phyloP scores from a whole-genome alignment of 352 stramenopile species.

The Globisporangium middletonii region DNA sequence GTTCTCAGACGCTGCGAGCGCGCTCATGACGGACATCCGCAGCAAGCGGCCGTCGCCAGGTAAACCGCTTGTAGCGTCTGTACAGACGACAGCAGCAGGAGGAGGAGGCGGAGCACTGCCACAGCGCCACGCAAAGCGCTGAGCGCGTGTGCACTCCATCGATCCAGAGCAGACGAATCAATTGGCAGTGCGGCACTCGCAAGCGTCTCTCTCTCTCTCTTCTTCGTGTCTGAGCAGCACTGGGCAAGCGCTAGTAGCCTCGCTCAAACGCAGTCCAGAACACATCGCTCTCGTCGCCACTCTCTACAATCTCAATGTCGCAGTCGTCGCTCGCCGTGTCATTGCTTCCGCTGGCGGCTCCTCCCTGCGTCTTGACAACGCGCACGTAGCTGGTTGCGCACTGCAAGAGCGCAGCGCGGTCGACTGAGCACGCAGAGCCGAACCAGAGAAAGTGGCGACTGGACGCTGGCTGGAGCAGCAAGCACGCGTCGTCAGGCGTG shows the following conservation, averaged over 20 bases:
- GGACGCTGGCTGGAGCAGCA: slow-evolving; percentile 19
- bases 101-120: neutral
- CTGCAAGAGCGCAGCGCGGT: slow-evolving; percentile 9
- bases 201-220: neutral
- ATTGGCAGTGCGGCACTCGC: too few relatives aligned
- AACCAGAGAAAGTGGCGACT: slow-evolving; percentile 35
- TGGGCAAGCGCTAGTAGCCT: slow-evolving; percentile 32
- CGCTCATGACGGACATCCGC: slow-evolving; percentile 30
- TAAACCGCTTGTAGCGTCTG: slow-evolving; percentile 4
- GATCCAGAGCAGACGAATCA: neutral
- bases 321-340: neutral
- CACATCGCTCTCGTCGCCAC: slow-evolving; percentile 36
- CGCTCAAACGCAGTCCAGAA: slow-evolving; percentile 60
- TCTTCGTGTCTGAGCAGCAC: too few relatives aligned
- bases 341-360: too few relatives aligned
- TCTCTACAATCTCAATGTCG: slow-evolving; percentile 17
- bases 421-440: slow-evolving; percentile 14
- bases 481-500: slow-evolving; percentile 20
- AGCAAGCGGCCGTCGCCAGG: slow-evolving; percentile 13
- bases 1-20: slow-evolving; percentile 55
- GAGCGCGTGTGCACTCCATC: neutral
- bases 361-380: neutral
- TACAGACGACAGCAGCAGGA: neutral
- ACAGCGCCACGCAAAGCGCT: neutral
- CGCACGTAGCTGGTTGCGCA: slow-evolving; percentile 14